These are phyloP conservation scores for Flammula alnicola DNA, from an alignment of 1,284 basidiomycete species.

Conservation along the genomic window DNA sequence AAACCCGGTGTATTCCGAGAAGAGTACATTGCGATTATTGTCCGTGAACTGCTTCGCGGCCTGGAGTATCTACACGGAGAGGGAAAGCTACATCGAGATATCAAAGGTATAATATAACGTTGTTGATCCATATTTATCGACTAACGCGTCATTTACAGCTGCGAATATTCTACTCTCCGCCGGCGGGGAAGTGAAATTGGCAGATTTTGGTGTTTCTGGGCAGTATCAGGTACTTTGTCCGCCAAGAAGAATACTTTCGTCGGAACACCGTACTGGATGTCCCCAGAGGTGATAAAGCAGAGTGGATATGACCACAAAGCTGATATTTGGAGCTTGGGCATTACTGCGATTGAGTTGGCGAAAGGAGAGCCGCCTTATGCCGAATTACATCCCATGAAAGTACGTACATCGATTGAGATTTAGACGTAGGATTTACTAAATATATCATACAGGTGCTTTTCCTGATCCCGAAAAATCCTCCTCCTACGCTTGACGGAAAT, in stretches of 20 bases:
- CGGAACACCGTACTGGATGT: slow-evolving; percentile 99
- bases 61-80: slow-evolving; percentile 96
- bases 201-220: slow-evolving; percentile 99
- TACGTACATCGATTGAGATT: slow-evolving; percentile 28
- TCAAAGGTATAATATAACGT: slow-evolving; percentile 73
- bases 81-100: slow-evolving; percentile 97
- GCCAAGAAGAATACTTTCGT: slow-evolving; percentile 99
- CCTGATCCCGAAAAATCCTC: slow-evolving; percentile 97
- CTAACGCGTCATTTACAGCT: slow-evolving; percentile 49
- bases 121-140: slow-evolving; percentile 5
- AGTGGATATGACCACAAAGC: slow-evolving; percentile 99
- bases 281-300: slow-evolving; percentile 99
- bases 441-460: slow-evolving; percentile 77
- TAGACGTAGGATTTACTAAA: slow-evolving; percentile 3
- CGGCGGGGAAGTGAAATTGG: slow-evolving; percentile 96
- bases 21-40: slow-evolving; percentile 98
- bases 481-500: slow-evolving; percentile 85
- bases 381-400: slow-evolving; percentile 99
- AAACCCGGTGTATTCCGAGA: slow-evolving; percentile 97
- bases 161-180: slow-evolving; percentile 95
- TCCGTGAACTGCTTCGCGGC: slow-evolving; percentile 89
- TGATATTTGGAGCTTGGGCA: slow-evolving; percentile 96
- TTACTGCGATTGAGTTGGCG: slow-evolving; percentile 97
- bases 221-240: slow-evolving; percentile 93
- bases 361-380: slow-evolving; percentile 98